A percentile compares a stretch with the other conserved stretches of the same genome.
Evolutionary conservation across 2,329 filamentous ascomycete species (phyloP).

Genomic region (Metarhizium brunneum): DNA sequence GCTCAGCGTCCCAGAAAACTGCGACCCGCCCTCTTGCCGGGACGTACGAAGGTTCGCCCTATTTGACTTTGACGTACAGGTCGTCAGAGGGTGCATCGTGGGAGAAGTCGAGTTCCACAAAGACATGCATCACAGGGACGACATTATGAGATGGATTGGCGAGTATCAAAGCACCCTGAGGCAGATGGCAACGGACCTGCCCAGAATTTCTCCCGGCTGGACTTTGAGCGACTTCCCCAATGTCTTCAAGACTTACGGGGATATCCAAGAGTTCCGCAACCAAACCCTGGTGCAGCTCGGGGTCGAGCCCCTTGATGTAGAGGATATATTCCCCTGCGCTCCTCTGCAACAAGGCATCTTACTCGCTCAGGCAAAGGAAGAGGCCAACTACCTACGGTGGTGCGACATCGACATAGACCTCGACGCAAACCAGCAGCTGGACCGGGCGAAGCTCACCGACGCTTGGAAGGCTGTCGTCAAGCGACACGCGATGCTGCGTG

Average conservation of each 20-base stretch:
- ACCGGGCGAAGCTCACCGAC: neutral
- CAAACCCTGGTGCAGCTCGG: neutral
- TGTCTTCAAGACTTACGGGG: neutral
- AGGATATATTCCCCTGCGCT: neutral
- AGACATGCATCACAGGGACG: neutral
- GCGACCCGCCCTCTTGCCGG: neutral
- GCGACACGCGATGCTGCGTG: neutral
- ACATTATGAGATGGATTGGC: slow-evolving; percentile 1
- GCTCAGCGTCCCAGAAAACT: neutral
- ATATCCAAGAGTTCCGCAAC: neutral
- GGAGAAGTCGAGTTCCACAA: slow-evolving; percentile 2
- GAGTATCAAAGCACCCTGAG: neutral
- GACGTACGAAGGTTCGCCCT: neutral
- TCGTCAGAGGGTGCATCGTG: slow-evolving; percentile 2
- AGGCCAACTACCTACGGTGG: neutral
- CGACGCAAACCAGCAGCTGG: neutral
- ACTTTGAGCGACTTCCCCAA: neutral
- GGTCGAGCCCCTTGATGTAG: neutral
- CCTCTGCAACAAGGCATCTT: neutral
- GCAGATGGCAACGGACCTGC: neutral
- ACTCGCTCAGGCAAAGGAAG: neutral
- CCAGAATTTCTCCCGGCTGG: neutral
- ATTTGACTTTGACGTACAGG: slow-evolving; percentile 6
- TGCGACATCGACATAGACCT: neutral
- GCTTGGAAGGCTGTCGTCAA: neutral